These are phyloP conservation scores for Podospora pseudopauciseta DNA, from an alignment of 495 filamentous ascomycete genomes.

Conservation along the genomic window DNA sequence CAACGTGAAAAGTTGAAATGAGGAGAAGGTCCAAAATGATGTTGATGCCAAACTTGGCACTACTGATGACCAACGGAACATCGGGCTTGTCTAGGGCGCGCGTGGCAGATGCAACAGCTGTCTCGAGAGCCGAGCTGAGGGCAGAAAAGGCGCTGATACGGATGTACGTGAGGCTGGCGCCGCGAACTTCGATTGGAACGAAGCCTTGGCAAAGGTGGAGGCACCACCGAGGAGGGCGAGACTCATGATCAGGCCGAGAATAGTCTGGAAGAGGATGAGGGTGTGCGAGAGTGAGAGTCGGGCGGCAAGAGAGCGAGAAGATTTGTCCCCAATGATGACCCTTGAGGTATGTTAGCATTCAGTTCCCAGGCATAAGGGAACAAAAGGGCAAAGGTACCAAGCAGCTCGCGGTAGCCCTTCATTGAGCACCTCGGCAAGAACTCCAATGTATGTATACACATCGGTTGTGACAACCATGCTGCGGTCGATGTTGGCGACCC, in stretches of 20 bases:
- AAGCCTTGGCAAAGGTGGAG: constrained; percentile 54
- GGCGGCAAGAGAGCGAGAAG: constrained; percentile 48
- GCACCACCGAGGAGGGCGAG: constrained; percentile 58
- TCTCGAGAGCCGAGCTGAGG: constrained; percentile 60
- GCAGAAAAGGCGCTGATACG: constrained; percentile 60
- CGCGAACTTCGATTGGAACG: constrained; percentile 57
- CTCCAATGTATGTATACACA: constrained; percentile 54
- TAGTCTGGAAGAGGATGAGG: constrained; percentile 56
- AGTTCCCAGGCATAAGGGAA: too few relatives aligned
- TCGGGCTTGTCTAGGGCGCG: constrained; percentile 69
- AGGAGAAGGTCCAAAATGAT: constrained; percentile 69
- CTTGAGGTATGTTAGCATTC: neutral
- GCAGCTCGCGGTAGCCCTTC: constrained; percentile 68
- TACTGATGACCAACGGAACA: constrained; percentile 66
- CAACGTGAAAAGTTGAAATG: constrained; percentile 65
- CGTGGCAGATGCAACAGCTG: constrained; percentile 58
- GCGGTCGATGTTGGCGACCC: constrained; percentile 67
- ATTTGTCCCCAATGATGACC: constrained; percentile 63
- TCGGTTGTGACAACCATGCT: constrained; percentile 67
- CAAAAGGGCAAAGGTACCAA: constrained; percentile 36
- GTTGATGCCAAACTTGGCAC: constrained; percentile 59
- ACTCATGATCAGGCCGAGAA: constrained; percentile 58
- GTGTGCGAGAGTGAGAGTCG: constrained; percentile 62
- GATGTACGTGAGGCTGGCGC: constrained; percentile 59
- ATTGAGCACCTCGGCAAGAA: constrained; percentile 66